Base-by-base conservation (phyloP, 2,329 filamentous ascomycete species). In the Trichoderma sp. region DNA sequence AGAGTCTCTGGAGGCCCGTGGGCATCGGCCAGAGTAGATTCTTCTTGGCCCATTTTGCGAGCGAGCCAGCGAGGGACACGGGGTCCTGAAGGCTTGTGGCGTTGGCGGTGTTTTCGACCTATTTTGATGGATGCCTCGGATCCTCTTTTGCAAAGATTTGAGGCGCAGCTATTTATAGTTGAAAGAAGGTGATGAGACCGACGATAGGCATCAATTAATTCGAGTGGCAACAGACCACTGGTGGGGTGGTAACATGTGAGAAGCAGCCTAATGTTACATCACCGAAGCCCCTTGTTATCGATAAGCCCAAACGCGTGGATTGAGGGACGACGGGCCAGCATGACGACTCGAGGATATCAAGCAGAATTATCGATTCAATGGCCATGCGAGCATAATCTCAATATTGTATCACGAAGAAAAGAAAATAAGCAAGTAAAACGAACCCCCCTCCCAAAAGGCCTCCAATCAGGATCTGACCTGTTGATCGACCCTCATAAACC, bases 21-120 rank as follows among this genome's bases (percentile, higher is more conserved):
- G 71, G 91, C 88, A 75, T 90, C 87, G 8, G 76, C 69, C 71
- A 94, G 82, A 37, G 82, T 84, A 28, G 92, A 96, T 72, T 89
- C 85, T 77, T 97, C 93, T 79, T 97, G 93, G 69, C 94, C 94
- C 95, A 97, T 97, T 68, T 82, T 92, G 74, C 75, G 77, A 72
- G 73, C 74, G 66, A 76, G 71, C 75, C 77, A 74, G 73, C 73
- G 75, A 69, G 77, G 77, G 73, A 75, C 73, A 34, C 75, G 74
- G 70, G 77, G 75, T 69, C 75, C 76, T 61, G 77, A 37, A 26
- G 63, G 74, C 71, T 79, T 75, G 68, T 80, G 76, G 58, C 77
- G 77, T 66, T 78, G 73, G 69, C 77, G 78, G 69, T 76, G 78
- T 74, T 77, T 76, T 71, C 79, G 79, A 74, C 79, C 80, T 81